These are phyloP conservation scores for Erysimum cheiranthoides DNA, from an alignment of 345 rosid genomes.

Conservation along the genomic window DNA sequence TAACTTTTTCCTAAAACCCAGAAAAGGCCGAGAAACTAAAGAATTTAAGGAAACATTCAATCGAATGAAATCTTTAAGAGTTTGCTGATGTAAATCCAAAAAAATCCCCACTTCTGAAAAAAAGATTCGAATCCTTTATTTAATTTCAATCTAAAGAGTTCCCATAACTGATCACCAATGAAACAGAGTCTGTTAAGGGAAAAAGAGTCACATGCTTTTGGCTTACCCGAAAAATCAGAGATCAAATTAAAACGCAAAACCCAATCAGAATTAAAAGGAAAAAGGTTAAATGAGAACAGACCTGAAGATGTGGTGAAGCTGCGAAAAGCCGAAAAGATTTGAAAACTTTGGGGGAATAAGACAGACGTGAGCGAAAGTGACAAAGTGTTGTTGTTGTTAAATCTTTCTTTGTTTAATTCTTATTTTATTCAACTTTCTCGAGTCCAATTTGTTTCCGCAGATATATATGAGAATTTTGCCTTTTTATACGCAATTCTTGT, in stretches of 20 bases:
- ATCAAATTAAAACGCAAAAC: slow-evolving; percentile 9
- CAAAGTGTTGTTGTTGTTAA: slow-evolving; percentile 26
- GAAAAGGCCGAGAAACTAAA: slow-evolving; percentile 7
- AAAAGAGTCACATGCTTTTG: slow-evolving; percentile 30
- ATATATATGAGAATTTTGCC: background rate
- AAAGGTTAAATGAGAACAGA: slow-evolving; percentile 30
- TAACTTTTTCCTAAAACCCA: slow-evolving; percentile 27
- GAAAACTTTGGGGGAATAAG: slow-evolving; percentile 24
- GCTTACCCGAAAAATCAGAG: slow-evolving; percentile 18
- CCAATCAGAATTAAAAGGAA: background rate
- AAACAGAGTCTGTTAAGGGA: slow-evolving; percentile 29
- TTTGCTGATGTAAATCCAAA: slow-evolving; percentile 31
- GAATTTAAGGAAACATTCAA: slow-evolving; percentile 14
- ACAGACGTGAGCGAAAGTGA: slow-evolving; percentile 46
- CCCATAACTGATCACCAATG: slow-evolving; percentile 30
- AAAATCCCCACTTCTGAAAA: background rate
- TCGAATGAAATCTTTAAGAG: slow-evolving; percentile 3
- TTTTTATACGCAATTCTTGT: slow-evolving; percentile 30
- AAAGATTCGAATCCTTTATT: background rate
- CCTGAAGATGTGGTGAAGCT: slow-evolving; percentile 40
- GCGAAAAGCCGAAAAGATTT: slow-evolving; percentile 19
- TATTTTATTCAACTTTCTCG: background rate
- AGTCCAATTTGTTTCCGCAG: slow-evolving; percentile 24
- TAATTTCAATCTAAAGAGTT: slow-evolving; percentile 1
- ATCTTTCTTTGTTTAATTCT: slow-evolving; percentile 20